Conservation (phyloP, 768 basidiomycete genomes). For the Termitomyces eurrhizus region DNA sequence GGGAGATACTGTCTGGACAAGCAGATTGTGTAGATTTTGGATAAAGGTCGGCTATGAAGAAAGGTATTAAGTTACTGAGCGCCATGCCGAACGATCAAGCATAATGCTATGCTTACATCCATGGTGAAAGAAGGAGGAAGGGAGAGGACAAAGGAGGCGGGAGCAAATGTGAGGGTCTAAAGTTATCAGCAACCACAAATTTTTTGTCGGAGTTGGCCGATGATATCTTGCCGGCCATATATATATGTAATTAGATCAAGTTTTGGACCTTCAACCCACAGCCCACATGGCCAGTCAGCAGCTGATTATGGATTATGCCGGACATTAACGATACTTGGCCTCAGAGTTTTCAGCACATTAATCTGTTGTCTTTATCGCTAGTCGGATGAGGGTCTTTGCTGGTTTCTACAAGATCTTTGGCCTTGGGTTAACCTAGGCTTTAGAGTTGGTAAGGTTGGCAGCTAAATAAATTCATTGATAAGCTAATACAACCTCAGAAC, state of each 20-base stretch:
- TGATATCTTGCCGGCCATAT: constrained; percentile 23
- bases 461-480: too few relatives aligned
- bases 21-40: constrained; percentile 79
- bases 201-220: constrained; percentile 60
- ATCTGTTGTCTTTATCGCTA: too few relatives aligned
- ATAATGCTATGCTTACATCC: constrained; percentile 40
- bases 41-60: constrained; percentile 61
- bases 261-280: neutral
- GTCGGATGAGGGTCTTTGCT: neutral
- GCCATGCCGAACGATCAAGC: constrained; percentile 8
- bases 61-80: constrained; percentile 17
- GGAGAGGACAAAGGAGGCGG: constrained; percentile 20
- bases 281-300: neutral
- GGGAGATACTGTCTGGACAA: constrained; percentile 80
- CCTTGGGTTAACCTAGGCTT: neutral
- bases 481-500: too few relatives aligned
- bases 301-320: neutral
- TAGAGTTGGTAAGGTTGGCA: too few relatives aligned
- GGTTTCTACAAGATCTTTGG: neutral
- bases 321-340: neutral
- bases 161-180: constrained; percentile 22
- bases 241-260: neutral
- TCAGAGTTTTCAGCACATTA: neutral
- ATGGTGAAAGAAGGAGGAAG: constrained; percentile 25
- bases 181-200: constrained; percentile 31